phyloP scores from a whole-genome alignment of 139 green algal genomes.

The Limnomonas spitsbergensis region DNA sequence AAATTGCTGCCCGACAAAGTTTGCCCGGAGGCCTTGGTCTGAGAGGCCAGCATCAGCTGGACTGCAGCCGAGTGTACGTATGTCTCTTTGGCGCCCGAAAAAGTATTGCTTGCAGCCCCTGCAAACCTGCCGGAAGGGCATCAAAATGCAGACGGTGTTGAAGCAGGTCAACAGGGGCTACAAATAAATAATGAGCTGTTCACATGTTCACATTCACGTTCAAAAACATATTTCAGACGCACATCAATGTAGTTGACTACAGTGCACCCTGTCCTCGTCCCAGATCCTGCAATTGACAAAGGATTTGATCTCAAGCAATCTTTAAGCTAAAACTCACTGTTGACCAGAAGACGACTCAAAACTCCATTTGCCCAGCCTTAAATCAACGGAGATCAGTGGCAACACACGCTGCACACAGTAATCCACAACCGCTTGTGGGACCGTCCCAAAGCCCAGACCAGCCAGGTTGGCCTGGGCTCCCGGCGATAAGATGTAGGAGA shows the following conservation, averaged over 20 bases:
- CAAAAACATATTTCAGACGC: no score
- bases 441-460: slow-evolving; percentile 15
- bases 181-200: no score
- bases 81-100: background rate
- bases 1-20: background rate
- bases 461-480: slow-evolving; percentile 4
- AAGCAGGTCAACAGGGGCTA: background rate
- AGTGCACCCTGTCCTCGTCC: no score
- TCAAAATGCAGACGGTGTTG: background rate
- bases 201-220: no score
- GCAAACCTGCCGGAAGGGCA: background rate
- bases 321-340: no score
- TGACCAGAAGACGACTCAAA: no score
- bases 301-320: no score
- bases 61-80: background rate
- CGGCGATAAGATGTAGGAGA: slow-evolving; percentile 21
- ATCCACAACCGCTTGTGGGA: slow-evolving; percentile 26
- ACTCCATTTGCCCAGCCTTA: background rate
- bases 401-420: slow-evolving; percentile 27
- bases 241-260: no score
- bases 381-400: slow-evolving; percentile 28
- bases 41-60: background rate
- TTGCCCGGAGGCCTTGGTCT: background rate
- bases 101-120: background rate
- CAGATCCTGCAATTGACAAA: no score